Percentiles rank a stretch among this genome's conserved stretches.
These are phyloP conservation scores for Clavispora carvajalis DNA, from an alignment of 805 yeast genomes.

Conservation along the genomic window DNA sequence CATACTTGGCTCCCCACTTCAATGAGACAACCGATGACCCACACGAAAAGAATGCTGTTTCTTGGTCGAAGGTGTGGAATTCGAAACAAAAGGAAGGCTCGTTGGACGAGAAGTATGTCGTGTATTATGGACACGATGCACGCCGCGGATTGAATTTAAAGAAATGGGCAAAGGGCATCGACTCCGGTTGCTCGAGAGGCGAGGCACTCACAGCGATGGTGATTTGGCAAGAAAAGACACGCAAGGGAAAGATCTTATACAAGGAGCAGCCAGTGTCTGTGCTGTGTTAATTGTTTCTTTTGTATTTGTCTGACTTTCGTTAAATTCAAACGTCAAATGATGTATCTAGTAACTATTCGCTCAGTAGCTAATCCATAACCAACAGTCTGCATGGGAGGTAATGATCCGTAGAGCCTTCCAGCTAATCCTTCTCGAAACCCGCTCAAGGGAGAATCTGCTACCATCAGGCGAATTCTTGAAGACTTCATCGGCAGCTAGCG, in stretches of 20 bases:
- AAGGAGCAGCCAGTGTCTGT: conserved; percentile 11
- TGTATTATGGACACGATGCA: conserved; percentile 89
- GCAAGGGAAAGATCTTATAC: conserved; percentile 3
- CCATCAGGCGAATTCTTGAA: no score
- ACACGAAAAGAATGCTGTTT: conserved; percentile 28
- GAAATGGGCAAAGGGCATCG: conserved; percentile 73
- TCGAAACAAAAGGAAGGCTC: conserved; percentile 31
- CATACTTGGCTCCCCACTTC: conserved; percentile 61
- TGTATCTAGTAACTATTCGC: no score
- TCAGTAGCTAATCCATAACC: no score
- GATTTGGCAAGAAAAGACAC: conserved; percentile 23
- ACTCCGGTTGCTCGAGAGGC: conserved; percentile 78
- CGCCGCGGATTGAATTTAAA: conserved; percentile 62
- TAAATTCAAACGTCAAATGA: no score
- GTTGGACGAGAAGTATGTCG: conserved; percentile 34
- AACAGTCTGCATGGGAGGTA: no score
- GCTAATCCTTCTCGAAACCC: no score
- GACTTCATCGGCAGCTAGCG: no score
- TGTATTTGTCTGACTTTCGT: no score
- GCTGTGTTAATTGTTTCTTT: conserved; percentile 4
- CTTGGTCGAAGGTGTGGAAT: conserved; percentile 59
- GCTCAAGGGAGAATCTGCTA: no score
- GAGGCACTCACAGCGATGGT: conserved; percentile 61
- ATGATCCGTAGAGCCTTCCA: no score
- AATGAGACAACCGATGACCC: conserved; percentile 50